Conservation (phyloP, 495 filamentous ascomycete species). For the Annulohypoxylon moriforme region DNA sequence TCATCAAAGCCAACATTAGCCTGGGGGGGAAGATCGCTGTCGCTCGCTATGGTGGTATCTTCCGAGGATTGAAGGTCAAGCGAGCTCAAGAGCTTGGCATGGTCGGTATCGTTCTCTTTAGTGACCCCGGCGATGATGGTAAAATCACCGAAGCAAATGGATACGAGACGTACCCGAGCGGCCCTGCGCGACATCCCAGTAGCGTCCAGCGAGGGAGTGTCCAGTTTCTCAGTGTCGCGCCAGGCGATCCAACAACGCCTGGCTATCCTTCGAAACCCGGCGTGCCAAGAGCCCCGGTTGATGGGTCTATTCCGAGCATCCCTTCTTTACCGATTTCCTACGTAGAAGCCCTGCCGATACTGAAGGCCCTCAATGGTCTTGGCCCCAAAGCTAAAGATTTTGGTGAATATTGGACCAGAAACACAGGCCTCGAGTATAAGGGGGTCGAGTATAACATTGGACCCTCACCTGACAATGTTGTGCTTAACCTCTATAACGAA, state of each 20-base stretch:
- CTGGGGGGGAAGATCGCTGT: slow-evolving; percentile 88
- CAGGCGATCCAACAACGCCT: slow-evolving; percentile 83
- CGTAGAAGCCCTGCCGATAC: slow-evolving; percentile 81
- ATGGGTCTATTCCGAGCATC: slow-evolving; percentile 79
- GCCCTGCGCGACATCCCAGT: slow-evolving; percentile 86
- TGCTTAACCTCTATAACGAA: slow-evolving; percentile 85
- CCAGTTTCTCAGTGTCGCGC: slow-evolving; percentile 77
- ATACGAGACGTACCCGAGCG: slow-evolving; percentile 81
- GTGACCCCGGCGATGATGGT: slow-evolving; percentile 91
- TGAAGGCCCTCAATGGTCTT: slow-evolving; percentile 89
- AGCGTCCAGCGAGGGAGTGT: slow-evolving; percentile 93
- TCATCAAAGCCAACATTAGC: slow-evolving; percentile 77
- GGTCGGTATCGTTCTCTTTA: slow-evolving; percentile 86
- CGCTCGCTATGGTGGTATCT: slow-evolving; percentile 85
- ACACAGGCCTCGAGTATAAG: slow-evolving; percentile 79
- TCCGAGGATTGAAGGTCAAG: slow-evolving; percentile 93
- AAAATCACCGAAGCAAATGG: slow-evolving; percentile 84
- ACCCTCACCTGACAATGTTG: slow-evolving; percentile 79
- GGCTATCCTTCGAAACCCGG: slow-evolving; percentile 95
- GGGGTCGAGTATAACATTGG: slow-evolving; percentile 93
- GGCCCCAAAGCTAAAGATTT: slow-evolving; percentile 84
- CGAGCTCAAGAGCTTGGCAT: slow-evolving; percentile 92
- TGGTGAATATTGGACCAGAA: slow-evolving; percentile 74
- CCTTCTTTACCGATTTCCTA: slow-evolving; percentile 95
- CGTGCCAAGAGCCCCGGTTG: slow-evolving; percentile 77